Percentiles rank a stretch among this genome's conserved stretches.
phyloP scores from a whole-genome alignment of 2,329 filamentous ascomycete genomes.

The Colletotrichum australisinense region DNA sequence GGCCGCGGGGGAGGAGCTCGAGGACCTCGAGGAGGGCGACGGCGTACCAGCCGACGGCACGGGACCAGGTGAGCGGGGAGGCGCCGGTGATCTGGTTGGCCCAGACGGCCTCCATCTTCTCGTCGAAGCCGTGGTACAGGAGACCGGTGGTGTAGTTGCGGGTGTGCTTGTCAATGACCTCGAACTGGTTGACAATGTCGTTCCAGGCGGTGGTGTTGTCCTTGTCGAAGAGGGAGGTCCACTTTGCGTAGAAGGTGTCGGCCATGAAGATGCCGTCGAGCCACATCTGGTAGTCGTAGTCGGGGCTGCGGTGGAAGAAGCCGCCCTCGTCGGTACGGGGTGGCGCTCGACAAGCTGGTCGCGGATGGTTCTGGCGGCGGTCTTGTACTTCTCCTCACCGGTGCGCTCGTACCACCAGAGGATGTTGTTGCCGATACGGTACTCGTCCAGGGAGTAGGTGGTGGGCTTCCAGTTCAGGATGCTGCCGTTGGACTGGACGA shows the following conservation, averaged over 20 bases:
- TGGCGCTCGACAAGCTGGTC: conserved; percentile 60
- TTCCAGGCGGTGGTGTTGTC: conserved; percentile 55
- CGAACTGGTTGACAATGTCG: conserved; percentile 58
- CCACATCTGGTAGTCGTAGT: conserved; percentile 67
- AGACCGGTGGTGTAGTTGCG: conserved; percentile 52
- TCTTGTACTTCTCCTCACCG: conserved; percentile 59
- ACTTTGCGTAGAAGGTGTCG: conserved; percentile 56
- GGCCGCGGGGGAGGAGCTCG: conserved; percentile 54
- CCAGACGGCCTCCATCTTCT: conserved; percentile 60
- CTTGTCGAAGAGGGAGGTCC: conserved; percentile 50
- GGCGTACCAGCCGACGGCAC: conserved; percentile 65
- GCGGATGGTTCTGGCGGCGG: conserved; percentile 58
- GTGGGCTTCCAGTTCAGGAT: conserved; percentile 42
- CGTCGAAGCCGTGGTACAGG: conserved; percentile 67
- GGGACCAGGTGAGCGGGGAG: conserved; percentile 63
- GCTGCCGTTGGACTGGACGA: conserved; percentile 59
- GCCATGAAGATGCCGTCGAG: conserved; percentile 67
- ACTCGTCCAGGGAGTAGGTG: conserved; percentile 63
- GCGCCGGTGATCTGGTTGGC: conserved; percentile 61
- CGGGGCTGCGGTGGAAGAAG: conserved; percentile 62
- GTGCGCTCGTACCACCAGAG: conserved; percentile 62
- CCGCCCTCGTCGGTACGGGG: conserved; percentile 62
- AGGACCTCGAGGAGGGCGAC: conserved; percentile 63
- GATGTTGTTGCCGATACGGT: conserved; percentile 64
- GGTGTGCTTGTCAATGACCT: conserved; percentile 57